Evolutionary conservation across 345 rosid genomes (phyloP).

Genomic region (Syzygium aqueum): DNA sequence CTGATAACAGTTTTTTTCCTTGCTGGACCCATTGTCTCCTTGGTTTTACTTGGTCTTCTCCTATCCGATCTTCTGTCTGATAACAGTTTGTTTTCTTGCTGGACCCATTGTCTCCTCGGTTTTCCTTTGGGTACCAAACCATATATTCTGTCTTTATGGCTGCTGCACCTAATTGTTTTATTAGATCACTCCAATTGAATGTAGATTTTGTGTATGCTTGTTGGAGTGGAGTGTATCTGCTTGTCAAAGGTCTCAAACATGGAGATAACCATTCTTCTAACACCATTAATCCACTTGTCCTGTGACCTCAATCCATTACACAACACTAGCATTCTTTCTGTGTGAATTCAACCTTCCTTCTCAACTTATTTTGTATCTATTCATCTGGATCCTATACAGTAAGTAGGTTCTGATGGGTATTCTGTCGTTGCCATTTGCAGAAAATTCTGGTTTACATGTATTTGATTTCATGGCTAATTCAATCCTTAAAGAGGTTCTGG

Average conservation of each 20-base stretch:
- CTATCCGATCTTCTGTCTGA: not conserved
- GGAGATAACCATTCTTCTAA: not conserved
- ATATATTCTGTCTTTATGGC: not conserved
- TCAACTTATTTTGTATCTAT: not conserved
- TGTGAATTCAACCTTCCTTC: not conserved
- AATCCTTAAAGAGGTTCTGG: slow-evolving; percentile 83
- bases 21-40: not conserved
- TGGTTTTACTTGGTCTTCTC: not conserved
- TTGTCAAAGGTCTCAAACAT: not conserved
- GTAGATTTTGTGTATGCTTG: not conserved
- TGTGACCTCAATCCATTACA: not conserved
- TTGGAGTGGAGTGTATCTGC: not conserved
- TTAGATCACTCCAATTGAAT: not conserved
- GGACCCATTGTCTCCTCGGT: not conserved
- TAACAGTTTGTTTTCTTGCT: not conserved
- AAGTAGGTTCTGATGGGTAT: not conserved
- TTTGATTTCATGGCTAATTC: slow-evolving; percentile 96
- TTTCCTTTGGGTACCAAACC: not conserved
- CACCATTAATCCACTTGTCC: not conserved
- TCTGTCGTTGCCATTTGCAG: slow-evolving; percentile 24
- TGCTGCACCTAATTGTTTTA: not conserved
- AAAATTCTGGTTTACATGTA: slow-evolving; percentile 90
- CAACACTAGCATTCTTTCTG: not conserved
- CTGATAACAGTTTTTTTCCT: not conserved
- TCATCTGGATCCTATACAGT: not conserved